A percentile compares a stretch with the other conserved stretches of the same genome.
Evolutionary conservation across 1,139 yeast species (phyloP).

Genomic region (Diutina pseudorugosa): DNA sequence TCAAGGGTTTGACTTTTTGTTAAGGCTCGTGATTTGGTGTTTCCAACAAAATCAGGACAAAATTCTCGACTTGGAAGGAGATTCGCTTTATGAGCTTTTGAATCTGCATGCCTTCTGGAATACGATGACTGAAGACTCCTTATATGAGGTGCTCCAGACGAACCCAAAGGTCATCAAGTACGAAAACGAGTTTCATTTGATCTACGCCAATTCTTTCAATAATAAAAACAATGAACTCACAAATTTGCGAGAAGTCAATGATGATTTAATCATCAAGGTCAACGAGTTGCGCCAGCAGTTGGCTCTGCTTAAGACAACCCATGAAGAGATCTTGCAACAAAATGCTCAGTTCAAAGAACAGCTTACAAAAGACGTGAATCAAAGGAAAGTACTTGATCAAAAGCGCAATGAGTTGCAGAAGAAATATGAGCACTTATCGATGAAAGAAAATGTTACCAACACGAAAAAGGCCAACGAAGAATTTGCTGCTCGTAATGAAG

Average conservation of each 20-base stretch:
- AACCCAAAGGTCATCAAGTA: constrained; percentile 25
- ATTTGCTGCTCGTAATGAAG: constrained; percentile 24
- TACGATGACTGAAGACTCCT: constrained; percentile 10
- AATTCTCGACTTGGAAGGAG: constrained; percentile 17
- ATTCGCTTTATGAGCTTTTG: constrained; percentile 18
- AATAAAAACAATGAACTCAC: constrained; percentile 27
- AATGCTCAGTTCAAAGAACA: constrained; percentile 18
- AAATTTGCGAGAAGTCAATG: constrained; percentile 26
- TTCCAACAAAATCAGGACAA: constrained; percentile 12
- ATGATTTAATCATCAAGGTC: constrained; percentile 20
- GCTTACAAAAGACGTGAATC: constrained; percentile 8
- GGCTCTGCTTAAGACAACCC: constrained; percentile 22
- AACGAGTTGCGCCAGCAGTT: constrained; percentile 19
- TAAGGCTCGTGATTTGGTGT: constrained; percentile 17
- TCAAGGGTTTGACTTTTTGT: constrained; percentile 29
- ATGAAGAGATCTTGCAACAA: constrained; percentile 27
- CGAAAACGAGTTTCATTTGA: constrained; percentile 33
- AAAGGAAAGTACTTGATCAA: neutral
- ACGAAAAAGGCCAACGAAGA: constrained; percentile 35
- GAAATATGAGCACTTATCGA: constrained; percentile 26
- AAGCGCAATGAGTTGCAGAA: constrained; percentile 12
- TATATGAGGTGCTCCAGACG: constrained; percentile 8
- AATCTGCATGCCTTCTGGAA: constrained; percentile 14
- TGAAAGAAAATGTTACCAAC: constrained; percentile 33
- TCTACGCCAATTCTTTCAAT: constrained; percentile 28